A percentile compares a stretch with the other conserved stretches of the same genome.
Evolutionary conservation across 1,139 yeast species (phyloP).

Genomic region (Candida glucosophila): DNA sequence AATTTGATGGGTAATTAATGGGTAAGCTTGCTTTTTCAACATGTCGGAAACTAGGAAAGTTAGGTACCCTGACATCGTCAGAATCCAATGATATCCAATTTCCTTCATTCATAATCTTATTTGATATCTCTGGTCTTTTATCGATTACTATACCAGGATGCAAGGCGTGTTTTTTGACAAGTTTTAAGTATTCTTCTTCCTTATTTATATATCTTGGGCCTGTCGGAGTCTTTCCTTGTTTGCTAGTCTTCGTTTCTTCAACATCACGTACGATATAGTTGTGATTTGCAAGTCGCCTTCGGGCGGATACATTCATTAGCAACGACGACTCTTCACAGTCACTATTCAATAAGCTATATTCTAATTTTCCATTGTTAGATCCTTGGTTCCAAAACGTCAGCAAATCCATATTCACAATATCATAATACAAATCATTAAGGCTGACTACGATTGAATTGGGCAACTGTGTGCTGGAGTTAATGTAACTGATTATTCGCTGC

Average conservation of each 20-base stretch:
- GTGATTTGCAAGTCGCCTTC: constrained; percentile 14
- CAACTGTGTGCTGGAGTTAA: constrained; percentile 35
- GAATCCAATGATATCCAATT: constrained; percentile 16
- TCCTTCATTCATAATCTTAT: constrained; percentile 26
- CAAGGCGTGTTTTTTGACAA: constrained; percentile 39
- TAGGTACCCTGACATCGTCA: constrained; percentile 18
- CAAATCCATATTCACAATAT: constrained; percentile 16
- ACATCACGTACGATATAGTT: constrained; percentile 12
- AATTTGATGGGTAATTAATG: constrained; percentile 19
- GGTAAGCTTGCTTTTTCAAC: constrained; percentile 49
- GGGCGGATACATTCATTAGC: constrained; percentile 16
- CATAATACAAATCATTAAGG: constrained; percentile 15
- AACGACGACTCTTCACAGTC: constrained; percentile 21
- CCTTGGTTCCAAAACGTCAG: constrained; percentile 1
- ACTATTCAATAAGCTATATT: constrained; percentile 14
- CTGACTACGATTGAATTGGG: constrained; percentile 41
- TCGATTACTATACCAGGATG: constrained; percentile 51
- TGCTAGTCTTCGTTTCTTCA: constrained; percentile 2
- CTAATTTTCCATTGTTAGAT: constrained; percentile 9
- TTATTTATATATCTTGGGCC: constrained; percentile 5
- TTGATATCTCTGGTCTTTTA: constrained; percentile 48
- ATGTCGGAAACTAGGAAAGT: constrained; percentile 50
- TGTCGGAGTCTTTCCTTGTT: constrained; percentile 2
- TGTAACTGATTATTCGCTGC: constrained; percentile 29
- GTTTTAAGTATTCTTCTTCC: constrained; percentile 23